These are phyloP conservation scores for Phalaenopsis equestris DNA, from an alignment of 106 monocot genomes.

Conservation along the genomic window DNA sequence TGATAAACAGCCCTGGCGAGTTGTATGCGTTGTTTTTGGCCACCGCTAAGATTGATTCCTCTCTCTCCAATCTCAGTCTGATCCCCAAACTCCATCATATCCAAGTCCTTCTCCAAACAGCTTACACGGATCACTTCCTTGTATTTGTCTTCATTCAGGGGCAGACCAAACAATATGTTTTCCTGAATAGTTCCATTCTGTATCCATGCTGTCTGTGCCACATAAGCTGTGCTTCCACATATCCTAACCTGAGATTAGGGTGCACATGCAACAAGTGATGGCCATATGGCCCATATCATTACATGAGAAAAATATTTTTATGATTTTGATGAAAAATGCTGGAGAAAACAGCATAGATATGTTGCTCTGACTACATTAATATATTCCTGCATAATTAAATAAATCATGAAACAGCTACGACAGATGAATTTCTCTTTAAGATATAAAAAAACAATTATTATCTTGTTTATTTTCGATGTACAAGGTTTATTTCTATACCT, in stretches of 20 bases:
- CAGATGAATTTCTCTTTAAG: too few relatives aligned
- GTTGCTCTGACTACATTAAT: too few relatives aligned
- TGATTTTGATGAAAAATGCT: background rate
- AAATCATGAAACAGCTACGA: background rate
- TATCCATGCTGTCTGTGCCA: constrained; percentile 92
- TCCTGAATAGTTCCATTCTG: constrained; percentile 90
- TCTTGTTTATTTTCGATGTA: background rate
- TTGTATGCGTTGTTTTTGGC: constrained; percentile 94
- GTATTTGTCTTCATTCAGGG: constrained; percentile 52
- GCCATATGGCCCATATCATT: background rate
- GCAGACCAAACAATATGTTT: constrained; percentile 75
- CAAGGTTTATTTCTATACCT: background rate
- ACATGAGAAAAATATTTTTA: background rate
- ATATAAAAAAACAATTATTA: too few relatives aligned
- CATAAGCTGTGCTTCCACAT: constrained; percentile 82
- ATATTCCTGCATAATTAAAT: background rate
- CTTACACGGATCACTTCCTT: constrained; percentile 66
- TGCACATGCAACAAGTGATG: background rate
- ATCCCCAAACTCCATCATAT: constrained; percentile 98
- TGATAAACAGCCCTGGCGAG: constrained; percentile 90
- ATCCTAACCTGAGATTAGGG: constrained; percentile 50
- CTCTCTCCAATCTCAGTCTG: constrained; percentile 97
- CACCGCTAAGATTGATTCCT: constrained; percentile 95
- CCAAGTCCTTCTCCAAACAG: constrained; percentile 81
- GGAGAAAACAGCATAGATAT: background rate